Conservation (phyloP, 2,329 filamentous ascomycete genomes). For the Zymoseptoria crescenta region DNA sequence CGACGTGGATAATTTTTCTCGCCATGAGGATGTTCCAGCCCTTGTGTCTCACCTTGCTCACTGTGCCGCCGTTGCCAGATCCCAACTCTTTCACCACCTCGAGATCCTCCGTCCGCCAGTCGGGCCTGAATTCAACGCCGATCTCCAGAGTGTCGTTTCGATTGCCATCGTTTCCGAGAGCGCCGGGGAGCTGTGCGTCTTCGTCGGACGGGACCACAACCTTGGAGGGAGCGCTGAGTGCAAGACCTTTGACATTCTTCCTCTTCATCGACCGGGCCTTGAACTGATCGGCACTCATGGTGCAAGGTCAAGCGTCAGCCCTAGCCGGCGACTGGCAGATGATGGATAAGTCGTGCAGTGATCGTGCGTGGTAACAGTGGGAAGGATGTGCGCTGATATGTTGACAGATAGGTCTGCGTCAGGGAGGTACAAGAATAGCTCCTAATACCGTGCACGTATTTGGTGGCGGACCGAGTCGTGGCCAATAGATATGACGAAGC, state of each 20-base stretch:
- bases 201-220: slow-evolving; percentile 62
- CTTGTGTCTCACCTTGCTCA: slow-evolving; percentile 94
- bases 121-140: slow-evolving; percentile 91
- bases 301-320: slow-evolving; percentile 11
- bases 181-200: slow-evolving; percentile 55
- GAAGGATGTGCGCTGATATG: slow-evolving; percentile 1
- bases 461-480: background rate
- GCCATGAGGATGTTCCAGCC: slow-evolving; percentile 96
- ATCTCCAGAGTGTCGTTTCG: slow-evolving; percentile 76
- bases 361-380: background rate
- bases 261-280: slow-evolving; percentile 81
- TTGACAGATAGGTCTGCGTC: background rate
- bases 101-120: slow-evolving; percentile 84
- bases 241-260: slow-evolving; percentile 97
- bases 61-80: slow-evolving; percentile 91
- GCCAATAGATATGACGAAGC: background rate
- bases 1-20: slow-evolving; percentile 97
- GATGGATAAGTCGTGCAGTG: background rate
- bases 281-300: slow-evolving; percentile 50
- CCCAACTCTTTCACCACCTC: slow-evolving; percentile 91
- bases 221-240: slow-evolving; percentile 72
- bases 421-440: slow-evolving; percentile 1
- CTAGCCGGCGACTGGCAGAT: slow-evolving; percentile 10
- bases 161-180: slow-evolving; percentile 48
- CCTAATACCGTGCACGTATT: background rate